These are phyloP conservation scores for Corymbia calophylla DNA, from an alignment of 441 rosid species.

Conservation along the genomic window DNA sequence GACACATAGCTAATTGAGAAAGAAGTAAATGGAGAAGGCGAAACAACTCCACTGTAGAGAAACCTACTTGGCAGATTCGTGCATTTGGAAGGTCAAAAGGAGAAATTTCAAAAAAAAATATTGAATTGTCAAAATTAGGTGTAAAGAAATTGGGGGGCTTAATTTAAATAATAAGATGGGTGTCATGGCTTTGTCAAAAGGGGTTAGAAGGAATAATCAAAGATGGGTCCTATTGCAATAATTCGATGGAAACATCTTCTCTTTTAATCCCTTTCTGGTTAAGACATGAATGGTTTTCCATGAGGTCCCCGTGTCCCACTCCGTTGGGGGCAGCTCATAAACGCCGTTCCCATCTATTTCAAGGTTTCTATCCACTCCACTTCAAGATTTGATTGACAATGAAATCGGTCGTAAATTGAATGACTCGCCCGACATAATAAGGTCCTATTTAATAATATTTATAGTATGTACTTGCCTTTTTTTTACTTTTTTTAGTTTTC, in stretches of 20 bases:
- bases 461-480: neutral
- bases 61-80: neutral
- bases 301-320: neutral
- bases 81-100: neutral
- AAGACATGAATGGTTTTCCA: conserved; percentile 12
- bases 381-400: neutral
- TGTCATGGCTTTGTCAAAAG: conserved; percentile 50
- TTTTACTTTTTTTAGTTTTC: no score
- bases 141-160: neutral
- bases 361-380: neutral
- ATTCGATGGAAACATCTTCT: conserved; percentile 25
- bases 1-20: neutral
- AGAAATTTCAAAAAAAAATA: neutral
- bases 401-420: neutral
- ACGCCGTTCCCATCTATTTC: neutral
- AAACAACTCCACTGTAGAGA: neutral
- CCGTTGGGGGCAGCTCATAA: neutral
- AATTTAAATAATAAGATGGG: conserved; percentile 8
- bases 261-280: conserved; percentile 27
- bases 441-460: neutral
- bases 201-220: conserved; percentile 40
- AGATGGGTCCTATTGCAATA: conserved; percentile 21
- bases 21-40: neutral
- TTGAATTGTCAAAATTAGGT: neutral
- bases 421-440: neutral